Base-by-base conservation (phyloP, 257 asterid species). In the Avicennia marina region DNA sequence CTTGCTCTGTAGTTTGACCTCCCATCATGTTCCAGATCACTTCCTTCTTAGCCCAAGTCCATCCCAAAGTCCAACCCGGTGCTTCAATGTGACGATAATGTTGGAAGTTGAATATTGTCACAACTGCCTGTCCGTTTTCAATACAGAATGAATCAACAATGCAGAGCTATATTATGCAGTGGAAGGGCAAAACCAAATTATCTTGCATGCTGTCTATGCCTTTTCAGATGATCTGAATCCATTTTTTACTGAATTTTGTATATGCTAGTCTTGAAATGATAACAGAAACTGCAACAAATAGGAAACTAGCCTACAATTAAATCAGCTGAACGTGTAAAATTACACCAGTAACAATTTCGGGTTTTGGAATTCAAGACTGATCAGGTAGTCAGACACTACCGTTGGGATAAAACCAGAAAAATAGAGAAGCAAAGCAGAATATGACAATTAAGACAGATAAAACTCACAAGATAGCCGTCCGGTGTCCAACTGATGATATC, bases 381-480 rank as follows among this genome's bases (percentile, higher is more conserved):
- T n/a, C n/a, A n/a, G n/a, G n/a, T n/a, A n/a, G n/a, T n/a, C n/a
- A n/a, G n/a, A n/a, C n/a, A n/a, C n/a, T n/a, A n/a, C n/a, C n/a
- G 5, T 39, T 33, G 21, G 10, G 7, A 12, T 7, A 57, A 16
- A 15, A 34, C 46, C 17, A 39, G 15, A 26, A 55, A 34, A 2
- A 12, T 44, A 36, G 34, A 15, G 2, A 7, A 10, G 46, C 22
- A 33, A 33, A 27, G 21, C 27, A 29, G 15, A 10, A 36, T n/a
- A 19, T 11, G 24, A 15, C 1, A n/a, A 31, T 49, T 12, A 46
- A 5, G 33, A 44, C 27, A 52, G 34, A 18, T n/a, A 39, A 56
- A 8, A 70, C 97, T 69, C 76, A 83, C 97, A 57, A 81, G 79
- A 45, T 90, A 90, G 65, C 97, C 95, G 41, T 85, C 96, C 0